Conservation (phyloP, 2,329 filamentous ascomycete genomes). For the Scedosporium boydii region DNA sequence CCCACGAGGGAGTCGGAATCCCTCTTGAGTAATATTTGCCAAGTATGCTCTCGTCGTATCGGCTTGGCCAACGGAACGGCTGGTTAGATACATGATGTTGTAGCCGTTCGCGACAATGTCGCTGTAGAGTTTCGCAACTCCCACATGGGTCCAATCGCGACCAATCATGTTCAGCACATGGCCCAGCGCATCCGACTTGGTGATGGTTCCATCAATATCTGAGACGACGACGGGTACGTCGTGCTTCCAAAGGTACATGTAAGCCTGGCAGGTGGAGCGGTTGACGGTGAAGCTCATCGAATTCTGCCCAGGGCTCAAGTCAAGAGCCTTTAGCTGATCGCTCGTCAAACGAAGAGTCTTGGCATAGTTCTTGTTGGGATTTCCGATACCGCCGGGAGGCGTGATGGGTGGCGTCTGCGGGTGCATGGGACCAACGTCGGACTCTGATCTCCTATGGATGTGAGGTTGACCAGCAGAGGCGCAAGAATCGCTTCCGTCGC, state of each 20-base stretch:
- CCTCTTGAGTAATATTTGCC: constrained; percentile 80
- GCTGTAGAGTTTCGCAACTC: constrained; percentile 93
- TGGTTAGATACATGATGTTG: constrained; percentile 97
- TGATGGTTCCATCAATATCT: constrained; percentile 97
- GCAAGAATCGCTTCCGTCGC: constrained; percentile 61
- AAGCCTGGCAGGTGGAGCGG: constrained; percentile 80
- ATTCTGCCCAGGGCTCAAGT: constrained; percentile 79
- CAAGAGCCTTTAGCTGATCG: constrained; percentile 81
- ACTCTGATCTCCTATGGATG: constrained; percentile 56
- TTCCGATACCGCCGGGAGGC: constrained; percentile 54
- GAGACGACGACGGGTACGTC: constrained; percentile 93
- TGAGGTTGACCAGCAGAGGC: constrained; percentile 36
- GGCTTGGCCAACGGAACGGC: constrained; percentile 84
- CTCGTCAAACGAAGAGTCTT: constrained; percentile 94
- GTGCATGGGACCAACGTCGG: constrained; percentile 46
- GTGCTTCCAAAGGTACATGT: constrained; percentile 89
- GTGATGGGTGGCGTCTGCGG: constrained; percentile 36
- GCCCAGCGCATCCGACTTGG: constrained; percentile 89
- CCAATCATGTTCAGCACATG: constrained; percentile 96
- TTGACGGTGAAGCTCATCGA: constrained; percentile 95
- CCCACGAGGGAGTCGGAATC: constrained; percentile 75
- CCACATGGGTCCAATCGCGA: constrained; percentile 93
- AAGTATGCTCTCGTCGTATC: constrained; percentile 86
- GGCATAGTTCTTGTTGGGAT: constrained; percentile 80
- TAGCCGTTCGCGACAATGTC: constrained; percentile 94